Conservation (phyloP, 2,329 filamentous ascomycete genomes). For the Metarhizium humberi region DNA sequence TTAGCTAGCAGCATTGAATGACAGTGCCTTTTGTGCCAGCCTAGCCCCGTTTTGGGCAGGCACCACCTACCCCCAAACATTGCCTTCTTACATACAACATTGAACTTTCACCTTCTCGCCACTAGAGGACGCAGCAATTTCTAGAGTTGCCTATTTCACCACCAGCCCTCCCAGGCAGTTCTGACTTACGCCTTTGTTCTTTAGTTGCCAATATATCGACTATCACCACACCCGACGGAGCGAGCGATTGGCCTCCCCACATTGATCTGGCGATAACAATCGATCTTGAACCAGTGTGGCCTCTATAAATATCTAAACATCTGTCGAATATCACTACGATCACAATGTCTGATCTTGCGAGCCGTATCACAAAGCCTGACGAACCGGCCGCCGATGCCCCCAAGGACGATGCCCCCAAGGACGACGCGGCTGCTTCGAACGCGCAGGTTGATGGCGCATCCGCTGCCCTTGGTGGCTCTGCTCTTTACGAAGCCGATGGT, state of each 20-base stretch:
- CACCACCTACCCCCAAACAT: too few species aligned
- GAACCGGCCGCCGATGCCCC: not conserved
- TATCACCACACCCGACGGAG: not conserved
- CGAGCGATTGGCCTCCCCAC: not conserved
- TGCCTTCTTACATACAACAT: too few species aligned
- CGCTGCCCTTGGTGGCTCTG: constrained; percentile 5
- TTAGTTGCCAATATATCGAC: too few species aligned
- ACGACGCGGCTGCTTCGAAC: not conserved
- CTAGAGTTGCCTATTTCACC: not conserved
- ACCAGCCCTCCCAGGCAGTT: not conserved
- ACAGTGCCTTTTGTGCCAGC: too few species aligned
- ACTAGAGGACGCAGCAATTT: not conserved
- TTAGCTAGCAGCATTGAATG: too few species aligned
- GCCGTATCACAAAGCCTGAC: constrained; percentile 3
- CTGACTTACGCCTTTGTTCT: too few species aligned
- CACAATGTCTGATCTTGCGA: constrained; percentile 8
- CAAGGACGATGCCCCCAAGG: not conserved
- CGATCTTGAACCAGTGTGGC: not conserved
- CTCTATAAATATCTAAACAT: not conserved
- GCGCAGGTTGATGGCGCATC: constrained; percentile 7
- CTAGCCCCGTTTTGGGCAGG: too few species aligned
- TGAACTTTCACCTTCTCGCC: not conserved
- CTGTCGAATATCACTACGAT: not conserved
- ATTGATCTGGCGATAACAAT: not conserved
- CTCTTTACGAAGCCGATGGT: constrained; percentile 5